Conservation (phyloP, 495 filamentous ascomycete species). For the Bacidia gigantensis region DNA sequence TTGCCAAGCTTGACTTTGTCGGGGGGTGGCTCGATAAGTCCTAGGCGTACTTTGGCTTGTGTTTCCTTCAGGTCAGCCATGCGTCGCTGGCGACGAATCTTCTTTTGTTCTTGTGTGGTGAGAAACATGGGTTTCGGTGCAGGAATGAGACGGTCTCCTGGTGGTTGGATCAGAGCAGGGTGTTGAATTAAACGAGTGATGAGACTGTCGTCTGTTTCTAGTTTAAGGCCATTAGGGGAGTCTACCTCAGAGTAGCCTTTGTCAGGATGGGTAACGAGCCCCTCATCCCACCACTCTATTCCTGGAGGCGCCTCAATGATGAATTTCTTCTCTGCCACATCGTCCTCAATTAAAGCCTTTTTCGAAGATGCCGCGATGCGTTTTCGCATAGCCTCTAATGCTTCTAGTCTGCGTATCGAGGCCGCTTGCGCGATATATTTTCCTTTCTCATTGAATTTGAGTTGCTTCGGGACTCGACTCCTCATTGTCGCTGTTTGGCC, state of each 20-base stretch:
- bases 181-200: conserved; percentile 86
- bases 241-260: conserved; percentile 52
- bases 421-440: conserved; percentile 93
- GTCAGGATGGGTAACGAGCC: conserved; percentile 54
- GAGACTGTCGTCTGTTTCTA: conserved; percentile 66
- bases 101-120: conserved; percentile 80
- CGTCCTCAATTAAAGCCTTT: conserved; percentile 82
- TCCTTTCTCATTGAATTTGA: conserved; percentile 89
- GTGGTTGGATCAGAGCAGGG: conserved; percentile 80
- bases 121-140: conserved; percentile 82
- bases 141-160: conserved; percentile 70
- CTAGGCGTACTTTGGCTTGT: conserved; percentile 87
- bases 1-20: conserved; percentile 86
- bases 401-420: conserved; percentile 71
- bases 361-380: conserved; percentile 74
- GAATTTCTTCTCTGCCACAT: conserved; percentile 78
- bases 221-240: conserved; percentile 50
- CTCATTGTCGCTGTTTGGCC: conserved; percentile 48
- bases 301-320: conserved; percentile 69
- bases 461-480: conserved; percentile 52
- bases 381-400: conserved; percentile 87
- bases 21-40: conserved; percentile 74
- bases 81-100: conserved; percentile 76
- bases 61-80: conserved; percentile 89
- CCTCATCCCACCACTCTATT: conserved; percentile 98